Evolutionary conservation across 805 yeast species (phyloP).

Genomic region (Cyberlindnera maclurae): DNA sequence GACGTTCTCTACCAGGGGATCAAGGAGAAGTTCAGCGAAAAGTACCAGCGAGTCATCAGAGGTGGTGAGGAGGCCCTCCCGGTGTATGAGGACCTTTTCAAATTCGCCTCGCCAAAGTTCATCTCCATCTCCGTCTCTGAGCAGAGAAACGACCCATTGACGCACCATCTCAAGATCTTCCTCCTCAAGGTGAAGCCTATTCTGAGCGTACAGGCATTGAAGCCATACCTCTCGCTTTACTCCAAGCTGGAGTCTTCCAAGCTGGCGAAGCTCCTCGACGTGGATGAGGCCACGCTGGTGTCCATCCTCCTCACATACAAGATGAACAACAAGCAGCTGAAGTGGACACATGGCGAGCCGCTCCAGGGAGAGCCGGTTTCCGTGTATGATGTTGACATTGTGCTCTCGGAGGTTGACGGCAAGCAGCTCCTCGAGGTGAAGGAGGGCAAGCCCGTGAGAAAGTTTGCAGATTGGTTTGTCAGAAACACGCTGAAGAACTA

Average conservation of each 20-base stretch:
- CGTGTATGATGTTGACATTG: slow-evolving; percentile 39
- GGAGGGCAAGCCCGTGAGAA: slow-evolving; percentile 37
- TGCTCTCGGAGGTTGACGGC: slow-evolving; percentile 30
- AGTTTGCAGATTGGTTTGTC: slow-evolving; percentile 44
- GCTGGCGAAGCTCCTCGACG: slow-evolving; percentile 33
- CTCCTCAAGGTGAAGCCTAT: slow-evolving; percentile 34
- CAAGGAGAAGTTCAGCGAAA: slow-evolving; percentile 41
- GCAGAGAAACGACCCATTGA: slow-evolving; percentile 32
- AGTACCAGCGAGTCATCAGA: slow-evolving; percentile 33
- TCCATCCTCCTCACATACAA: slow-evolving; percentile 37
- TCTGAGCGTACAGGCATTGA: slow-evolving; percentile 33
- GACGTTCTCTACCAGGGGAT: slow-evolving; percentile 37
- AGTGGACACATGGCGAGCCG: slow-evolving; percentile 35
- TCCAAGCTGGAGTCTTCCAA: slow-evolving; percentile 39
- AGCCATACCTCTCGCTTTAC: slow-evolving; percentile 39
- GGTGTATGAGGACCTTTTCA: slow-evolving; percentile 38
- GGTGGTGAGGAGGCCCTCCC: slow-evolving; percentile 35
- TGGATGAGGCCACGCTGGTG: slow-evolving; percentile 27
- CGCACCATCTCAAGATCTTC: slow-evolving; percentile 36
- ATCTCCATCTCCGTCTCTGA: slow-evolving; percentile 33
- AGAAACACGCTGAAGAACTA: slow-evolving; percentile 41
- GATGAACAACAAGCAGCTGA: slow-evolving; percentile 37
- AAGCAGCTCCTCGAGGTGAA: slow-evolving; percentile 32
- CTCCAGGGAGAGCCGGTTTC: slow-evolving; percentile 34
- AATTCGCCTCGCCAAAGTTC: slow-evolving; percentile 42